Evolutionary conservation across 208 protist species (phyloP).

Genomic region (Wallacemonas sp.): DNA sequence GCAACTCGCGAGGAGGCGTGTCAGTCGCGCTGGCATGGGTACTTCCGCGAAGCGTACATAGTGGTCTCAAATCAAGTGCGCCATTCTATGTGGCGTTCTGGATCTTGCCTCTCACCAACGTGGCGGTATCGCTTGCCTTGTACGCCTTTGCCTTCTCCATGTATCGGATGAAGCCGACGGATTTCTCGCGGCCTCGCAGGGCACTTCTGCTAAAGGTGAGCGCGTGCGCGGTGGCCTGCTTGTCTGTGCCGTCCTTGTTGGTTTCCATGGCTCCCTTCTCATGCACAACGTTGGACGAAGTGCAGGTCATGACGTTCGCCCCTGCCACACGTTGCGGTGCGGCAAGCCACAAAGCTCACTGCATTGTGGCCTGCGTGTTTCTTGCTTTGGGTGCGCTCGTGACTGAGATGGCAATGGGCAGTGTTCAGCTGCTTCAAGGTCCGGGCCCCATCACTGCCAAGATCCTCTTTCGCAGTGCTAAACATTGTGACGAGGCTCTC

Average conservation of each 20-base stretch:
- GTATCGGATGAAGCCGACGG: constrained; percentile 5
- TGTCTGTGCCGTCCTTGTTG: constrained; percentile 4
- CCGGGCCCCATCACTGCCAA: background rate
- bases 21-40: background rate
- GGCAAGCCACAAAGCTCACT: background rate
- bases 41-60: background rate
- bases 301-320: constrained; percentile 3
- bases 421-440: background rate
- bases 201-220: background rate
- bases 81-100: background rate
- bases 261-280: background rate
- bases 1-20: background rate
- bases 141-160: constrained; percentile 8
- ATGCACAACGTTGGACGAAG: background rate
- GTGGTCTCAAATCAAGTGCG: too few relatives aligned
- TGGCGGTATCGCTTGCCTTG: constrained; percentile 2
- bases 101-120: background rate
- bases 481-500: background rate
- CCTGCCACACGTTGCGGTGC: background rate
- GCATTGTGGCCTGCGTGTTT: background rate
- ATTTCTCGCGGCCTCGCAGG: background rate
- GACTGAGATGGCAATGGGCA: background rate
- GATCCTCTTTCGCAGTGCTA: background rate
- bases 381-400: background rate
- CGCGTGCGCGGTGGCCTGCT: background rate